phyloP scores from a whole-genome alignment of 495 filamentous ascomycete species.

The Penicillium mononematosum region DNA sequence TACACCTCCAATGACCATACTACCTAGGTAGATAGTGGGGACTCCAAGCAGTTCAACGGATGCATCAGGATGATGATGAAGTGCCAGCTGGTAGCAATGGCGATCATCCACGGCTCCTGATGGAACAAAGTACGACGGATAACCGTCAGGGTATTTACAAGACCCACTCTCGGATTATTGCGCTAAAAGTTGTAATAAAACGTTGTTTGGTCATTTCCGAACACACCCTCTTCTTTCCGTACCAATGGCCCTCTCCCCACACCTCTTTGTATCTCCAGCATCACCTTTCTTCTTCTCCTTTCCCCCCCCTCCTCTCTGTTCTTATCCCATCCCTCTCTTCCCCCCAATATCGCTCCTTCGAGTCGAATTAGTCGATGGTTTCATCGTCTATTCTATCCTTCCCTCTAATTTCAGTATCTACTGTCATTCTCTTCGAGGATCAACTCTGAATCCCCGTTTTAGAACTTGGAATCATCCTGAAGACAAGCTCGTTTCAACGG shows the following conservation, averaged over 20 bases:
- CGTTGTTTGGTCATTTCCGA: conserved; percentile 10
- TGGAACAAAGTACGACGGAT: conserved; percentile 4
- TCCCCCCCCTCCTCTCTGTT: conserved; percentile 18
- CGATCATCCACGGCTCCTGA: conserved; percentile 28
- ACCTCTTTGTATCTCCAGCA: conserved; percentile 34
- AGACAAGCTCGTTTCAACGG: conserved; percentile 12
- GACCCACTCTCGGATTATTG: not conserved
- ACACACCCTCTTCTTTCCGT: conserved; percentile 15
- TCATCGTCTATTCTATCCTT: conserved; percentile 31
- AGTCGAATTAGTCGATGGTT: conserved; percentile 30
- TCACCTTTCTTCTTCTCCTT: conserved; percentile 35
- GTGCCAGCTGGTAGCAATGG: conserved; percentile 19
- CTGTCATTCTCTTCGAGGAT: conserved; percentile 45
- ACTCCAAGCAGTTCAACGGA: not conserved
- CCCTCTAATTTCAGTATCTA: conserved; percentile 27
- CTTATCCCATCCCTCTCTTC: conserved; percentile 18
- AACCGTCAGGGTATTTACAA: conserved; percentile 6
- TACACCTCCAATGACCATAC: not conserved
- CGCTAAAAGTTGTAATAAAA: not conserved
- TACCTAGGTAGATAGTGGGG: not conserved
- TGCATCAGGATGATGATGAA: conserved; percentile 22
- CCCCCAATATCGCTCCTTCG: conserved; percentile 40
- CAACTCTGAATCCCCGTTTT: conserved; percentile 20
- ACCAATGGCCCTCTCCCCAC: conserved; percentile 26
- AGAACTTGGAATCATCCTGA: conserved; percentile 8